Evolutionary conservation across 2,329 filamentous ascomycete genomes (phyloP).

Genomic region (Diaporthe ampelina): DNA sequence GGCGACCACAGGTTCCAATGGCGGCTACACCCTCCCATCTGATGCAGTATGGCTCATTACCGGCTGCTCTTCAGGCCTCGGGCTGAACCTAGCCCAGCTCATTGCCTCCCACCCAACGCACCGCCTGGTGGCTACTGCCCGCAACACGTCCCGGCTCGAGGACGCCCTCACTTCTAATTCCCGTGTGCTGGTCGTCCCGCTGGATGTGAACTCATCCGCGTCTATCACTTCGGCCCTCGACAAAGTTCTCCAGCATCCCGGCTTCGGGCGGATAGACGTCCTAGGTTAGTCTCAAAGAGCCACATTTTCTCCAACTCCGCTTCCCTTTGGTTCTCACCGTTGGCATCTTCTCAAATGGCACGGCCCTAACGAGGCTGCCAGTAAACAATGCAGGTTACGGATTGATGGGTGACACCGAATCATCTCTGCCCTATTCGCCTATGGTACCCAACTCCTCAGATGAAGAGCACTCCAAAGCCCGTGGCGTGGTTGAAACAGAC

Average conservation of each 20-base stretch:
- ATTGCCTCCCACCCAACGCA: conserved; percentile 44
- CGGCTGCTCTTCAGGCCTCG: conserved; percentile 51
- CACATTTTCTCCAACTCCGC: background rate
- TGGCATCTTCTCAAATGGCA: background rate
- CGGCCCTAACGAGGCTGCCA: background rate
- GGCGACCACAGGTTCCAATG: background rate
- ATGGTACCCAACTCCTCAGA: conserved; percentile 36
- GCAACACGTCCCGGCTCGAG: conserved; percentile 52
- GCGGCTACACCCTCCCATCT: conserved; percentile 46
- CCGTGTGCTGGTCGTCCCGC: conserved; percentile 55
- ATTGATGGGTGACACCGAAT: conserved; percentile 53
- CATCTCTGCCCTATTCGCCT: conserved; percentile 19
- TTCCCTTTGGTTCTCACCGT: no score
- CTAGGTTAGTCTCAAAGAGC: conserved; percentile 38
- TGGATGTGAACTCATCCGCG: conserved; percentile 58
- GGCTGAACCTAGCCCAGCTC: conserved; percentile 45
- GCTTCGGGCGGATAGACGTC: conserved; percentile 54
- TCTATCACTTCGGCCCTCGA: conserved; percentile 52
- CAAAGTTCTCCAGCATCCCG: conserved; percentile 45
- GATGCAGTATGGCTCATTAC: conserved; percentile 57
- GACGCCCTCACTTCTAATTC: conserved; percentile 51
- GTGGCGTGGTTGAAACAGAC: conserved; percentile 47
- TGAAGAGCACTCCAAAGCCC: conserved; percentile 43
- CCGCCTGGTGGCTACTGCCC: conserved; percentile 50
- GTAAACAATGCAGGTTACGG: conserved; percentile 59